Conservation (phyloP, 108 stramenopile species). For the Nannochloropsis salina region DNA sequence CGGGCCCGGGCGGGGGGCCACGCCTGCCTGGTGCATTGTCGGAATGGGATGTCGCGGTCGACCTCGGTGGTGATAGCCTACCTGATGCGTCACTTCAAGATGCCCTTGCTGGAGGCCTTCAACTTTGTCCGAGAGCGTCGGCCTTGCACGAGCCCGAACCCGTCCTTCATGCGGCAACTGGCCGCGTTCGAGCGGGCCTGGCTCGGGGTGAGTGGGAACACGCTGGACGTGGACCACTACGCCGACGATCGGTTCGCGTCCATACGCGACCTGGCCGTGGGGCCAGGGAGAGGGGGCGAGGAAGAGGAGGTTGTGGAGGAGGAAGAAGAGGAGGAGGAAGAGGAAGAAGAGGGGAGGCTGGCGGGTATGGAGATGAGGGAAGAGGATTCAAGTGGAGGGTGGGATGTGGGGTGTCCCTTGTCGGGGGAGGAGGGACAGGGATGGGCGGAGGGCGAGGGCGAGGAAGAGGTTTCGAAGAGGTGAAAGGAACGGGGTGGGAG, state of each 20-base stretch:
- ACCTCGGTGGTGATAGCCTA: background rate
- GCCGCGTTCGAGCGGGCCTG: background rate
- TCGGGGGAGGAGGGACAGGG: background rate
- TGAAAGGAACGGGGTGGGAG: background rate
- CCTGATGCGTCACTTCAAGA: background rate
- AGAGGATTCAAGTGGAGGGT: background rate
- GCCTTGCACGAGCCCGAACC: conserved; percentile 12
- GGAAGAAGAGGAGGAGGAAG: conserved; percentile 4
- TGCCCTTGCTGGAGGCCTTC: conserved; percentile 5
- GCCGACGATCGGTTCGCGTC: background rate
- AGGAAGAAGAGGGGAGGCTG: background rate
- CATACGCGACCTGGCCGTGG: background rate
- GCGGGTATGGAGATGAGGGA: background rate
- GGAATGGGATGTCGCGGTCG: background rate
- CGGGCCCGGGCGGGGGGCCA: background rate
- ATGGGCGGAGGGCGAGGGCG: background rate
- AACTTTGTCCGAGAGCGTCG: background rate
- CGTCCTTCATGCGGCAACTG: background rate
- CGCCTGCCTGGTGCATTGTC: conserved; percentile 3
- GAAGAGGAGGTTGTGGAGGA: background rate
- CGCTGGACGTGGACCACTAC: background rate
- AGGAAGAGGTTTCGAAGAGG: background rate
- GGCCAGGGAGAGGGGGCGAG: background rate
- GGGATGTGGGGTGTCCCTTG: background rate
- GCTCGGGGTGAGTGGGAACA: background rate